A percentile compares a stretch with the other conserved stretches of the same genome.
phyloP scores from a whole-genome alignment of 116 monocot species.

The Phalaenopsis hybrid region DNA sequence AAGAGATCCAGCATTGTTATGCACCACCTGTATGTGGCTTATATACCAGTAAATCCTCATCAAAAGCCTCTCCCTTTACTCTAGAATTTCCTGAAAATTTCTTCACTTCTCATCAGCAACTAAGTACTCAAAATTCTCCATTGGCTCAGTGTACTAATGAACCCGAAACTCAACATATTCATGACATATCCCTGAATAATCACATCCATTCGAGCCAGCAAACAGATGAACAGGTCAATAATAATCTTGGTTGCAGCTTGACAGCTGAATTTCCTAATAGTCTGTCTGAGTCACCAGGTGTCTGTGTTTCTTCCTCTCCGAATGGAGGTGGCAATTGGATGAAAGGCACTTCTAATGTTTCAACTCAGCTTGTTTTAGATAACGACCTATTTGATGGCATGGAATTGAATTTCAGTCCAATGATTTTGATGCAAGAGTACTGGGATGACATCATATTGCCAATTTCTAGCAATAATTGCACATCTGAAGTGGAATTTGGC shows the following conservation, averaged over 20 bases:
- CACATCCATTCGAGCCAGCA: constrained; percentile 9
- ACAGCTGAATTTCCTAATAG: constrained; percentile 6
- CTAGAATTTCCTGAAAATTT: constrained; percentile 6
- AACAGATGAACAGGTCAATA: background rate
- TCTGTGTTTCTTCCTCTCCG: constrained; percentile 3
- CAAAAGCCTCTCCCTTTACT: background rate
- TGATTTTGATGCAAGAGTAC: constrained; percentile 9
- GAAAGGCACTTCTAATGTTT: constrained; percentile 9
- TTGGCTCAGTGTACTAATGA: constrained; percentile 11
- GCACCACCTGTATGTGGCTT: constrained; percentile 10
- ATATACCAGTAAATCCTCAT: constrained; percentile 10
- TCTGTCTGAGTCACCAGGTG: background rate
- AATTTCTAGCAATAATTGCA: constrained; percentile 7
- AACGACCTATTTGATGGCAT: constrained; percentile 57
- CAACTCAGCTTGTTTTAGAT: constrained; percentile 19
- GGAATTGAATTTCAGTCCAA: constrained; percentile 41
- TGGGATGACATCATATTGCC: constrained; percentile 54
- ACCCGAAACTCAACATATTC: background rate
- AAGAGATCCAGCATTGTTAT: constrained; percentile 5
- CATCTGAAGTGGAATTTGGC: constrained; percentile 24
- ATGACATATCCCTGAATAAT: constrained; percentile 7
- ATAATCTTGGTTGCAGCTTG: background rate
- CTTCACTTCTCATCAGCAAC: constrained; percentile 8
- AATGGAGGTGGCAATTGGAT: background rate
- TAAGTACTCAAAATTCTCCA: constrained; percentile 2